Percentiles rank a stretch among this genome's conserved stretches.
phyloP scores from a whole-genome alignment of 2,329 filamentous ascomycete genomes.

The Paecilomyces variotii region DNA sequence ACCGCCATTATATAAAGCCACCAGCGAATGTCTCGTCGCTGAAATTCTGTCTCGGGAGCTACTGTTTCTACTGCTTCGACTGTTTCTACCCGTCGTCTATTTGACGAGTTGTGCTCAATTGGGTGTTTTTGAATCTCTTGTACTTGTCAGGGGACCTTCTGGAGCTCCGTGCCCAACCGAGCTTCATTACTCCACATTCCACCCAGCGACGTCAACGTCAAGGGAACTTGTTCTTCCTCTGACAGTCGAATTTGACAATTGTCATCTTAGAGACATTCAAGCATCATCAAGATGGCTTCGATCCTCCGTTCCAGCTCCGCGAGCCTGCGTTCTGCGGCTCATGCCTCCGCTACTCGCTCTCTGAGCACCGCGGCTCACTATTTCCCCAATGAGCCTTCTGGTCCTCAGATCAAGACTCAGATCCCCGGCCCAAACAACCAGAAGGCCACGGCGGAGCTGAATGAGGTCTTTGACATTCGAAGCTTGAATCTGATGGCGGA shows the following conservation, averaged over 20 bases:
- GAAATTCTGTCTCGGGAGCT: background rate
- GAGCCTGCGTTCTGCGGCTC: slow-evolving; percentile 24
- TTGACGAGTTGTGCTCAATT: background rate
- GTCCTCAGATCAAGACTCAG: slow-evolving; percentile 46
- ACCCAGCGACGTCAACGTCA: background rate
- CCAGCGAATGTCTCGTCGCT: background rate
- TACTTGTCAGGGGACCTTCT: background rate
- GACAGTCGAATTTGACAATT: background rate
- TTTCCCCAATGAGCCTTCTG: slow-evolving; percentile 52
- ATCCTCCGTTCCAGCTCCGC: slow-evolving; percentile 26
- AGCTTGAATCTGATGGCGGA: slow-evolving; percentile 77
- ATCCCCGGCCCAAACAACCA: slow-evolving; percentile 72
- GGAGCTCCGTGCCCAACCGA: background rate
- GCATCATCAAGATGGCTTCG: slow-evolving; percentile 21
- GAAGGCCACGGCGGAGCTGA: slow-evolving; percentile 60
- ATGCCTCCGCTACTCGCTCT: slow-evolving; percentile 25
- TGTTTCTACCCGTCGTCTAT: background rate
- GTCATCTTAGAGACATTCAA: background rate
- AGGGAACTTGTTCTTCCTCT: background rate
- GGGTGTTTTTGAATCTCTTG: background rate
- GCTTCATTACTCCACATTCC: background rate
- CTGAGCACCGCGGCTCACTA: slow-evolving; percentile 34
- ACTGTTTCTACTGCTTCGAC: too few species aligned
- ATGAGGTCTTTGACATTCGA: slow-evolving; percentile 75
- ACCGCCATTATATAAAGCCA: background rate